phyloP scores from a whole-genome alignment of 2,329 filamentous ascomycete genomes.

The Blumeria hordei region DNA sequence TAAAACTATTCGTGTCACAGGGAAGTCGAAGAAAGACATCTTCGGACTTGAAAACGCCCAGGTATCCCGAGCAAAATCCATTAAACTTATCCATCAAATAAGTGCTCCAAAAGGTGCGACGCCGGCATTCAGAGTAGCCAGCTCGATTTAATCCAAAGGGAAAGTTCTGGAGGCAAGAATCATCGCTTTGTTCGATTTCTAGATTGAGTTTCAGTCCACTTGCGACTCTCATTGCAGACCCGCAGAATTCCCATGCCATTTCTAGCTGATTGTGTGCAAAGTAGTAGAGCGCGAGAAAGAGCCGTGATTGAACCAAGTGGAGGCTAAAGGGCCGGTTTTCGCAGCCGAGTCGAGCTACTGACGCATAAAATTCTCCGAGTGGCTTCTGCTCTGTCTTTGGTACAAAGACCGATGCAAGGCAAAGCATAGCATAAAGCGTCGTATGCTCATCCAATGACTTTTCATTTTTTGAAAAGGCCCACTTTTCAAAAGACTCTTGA shows the following conservation, averaged over 20 bases:
- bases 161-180: constrained; percentile 18
- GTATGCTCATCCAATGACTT: constrained; percentile 31
- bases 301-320: constrained; percentile 39
- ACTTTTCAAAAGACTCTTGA: constrained; percentile 24
- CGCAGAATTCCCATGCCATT: constrained; percentile 39
- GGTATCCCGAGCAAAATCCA: constrained; percentile 28
- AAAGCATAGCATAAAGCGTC: constrained; percentile 34
- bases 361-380: constrained; percentile 23
- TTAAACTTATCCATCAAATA: constrained; percentile 46
- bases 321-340: constrained; percentile 29
- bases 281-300: constrained; percentile 43
- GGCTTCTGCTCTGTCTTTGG: constrained; percentile 19
- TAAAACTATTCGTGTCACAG: constrained; percentile 33
- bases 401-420: constrained; percentile 30
- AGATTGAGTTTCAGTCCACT: constrained; percentile 36
- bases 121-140: constrained; percentile 38
- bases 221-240: constrained; percentile 33
- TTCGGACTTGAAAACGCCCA: constrained; percentile 32
- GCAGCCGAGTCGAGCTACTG: constrained; percentile 32
- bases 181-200: constrained; percentile 27
- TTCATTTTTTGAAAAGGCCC: constrained; percentile 22
- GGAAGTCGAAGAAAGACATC: constrained; percentile 45
- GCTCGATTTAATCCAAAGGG: constrained; percentile 32
- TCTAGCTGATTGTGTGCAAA: constrained; percentile 33
- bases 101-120: constrained; percentile 48